These are phyloP conservation scores for Mrakiaceae sp. DNA, from an alignment of 1,284 basidiomycete species.

Conservation along the genomic window DNA sequence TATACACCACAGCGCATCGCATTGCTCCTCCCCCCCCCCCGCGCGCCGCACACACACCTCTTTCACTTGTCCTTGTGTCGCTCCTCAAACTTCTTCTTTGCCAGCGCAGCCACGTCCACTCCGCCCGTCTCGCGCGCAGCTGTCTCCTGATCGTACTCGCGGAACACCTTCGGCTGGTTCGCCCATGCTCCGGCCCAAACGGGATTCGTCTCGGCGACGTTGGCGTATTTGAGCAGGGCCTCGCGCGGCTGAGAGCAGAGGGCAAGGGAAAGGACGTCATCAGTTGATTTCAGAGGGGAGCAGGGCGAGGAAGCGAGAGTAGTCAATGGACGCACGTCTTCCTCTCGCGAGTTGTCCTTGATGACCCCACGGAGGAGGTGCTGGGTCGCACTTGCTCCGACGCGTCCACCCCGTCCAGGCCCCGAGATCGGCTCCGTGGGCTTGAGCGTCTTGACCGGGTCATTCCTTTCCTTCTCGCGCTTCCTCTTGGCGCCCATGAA, in stretches of 20 bases:
- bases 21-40: too few species aligned
- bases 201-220: conserved; percentile 58
- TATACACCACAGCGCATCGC: too few species aligned
- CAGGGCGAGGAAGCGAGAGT: not conserved
- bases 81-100: too few species aligned
- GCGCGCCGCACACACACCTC: too few species aligned
- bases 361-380: conserved; percentile 89
- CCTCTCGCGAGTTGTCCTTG: conserved; percentile 71
- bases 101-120: too few species aligned
- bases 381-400: conserved; percentile 85
- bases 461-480: conserved; percentile 73
- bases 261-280: not conserved
- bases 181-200: conserved; percentile 12
- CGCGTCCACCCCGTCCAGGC: conserved; percentile 80
- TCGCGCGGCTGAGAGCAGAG: conserved; percentile 63
- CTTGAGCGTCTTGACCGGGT: conserved; percentile 77
- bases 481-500: conserved; percentile 60
- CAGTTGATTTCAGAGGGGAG: not conserved
- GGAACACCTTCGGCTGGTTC: conserved; percentile 16
- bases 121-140: not conserved
- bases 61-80: too few species aligned
- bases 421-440: conserved; percentile 86
- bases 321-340: conserved; percentile 62
- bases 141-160: conserved; percentile 12
- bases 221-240: conserved; percentile 86